Conservation (phyloP, 2,329 filamentous ascomycete genomes). For the Emergomyces africanus region DNA sequence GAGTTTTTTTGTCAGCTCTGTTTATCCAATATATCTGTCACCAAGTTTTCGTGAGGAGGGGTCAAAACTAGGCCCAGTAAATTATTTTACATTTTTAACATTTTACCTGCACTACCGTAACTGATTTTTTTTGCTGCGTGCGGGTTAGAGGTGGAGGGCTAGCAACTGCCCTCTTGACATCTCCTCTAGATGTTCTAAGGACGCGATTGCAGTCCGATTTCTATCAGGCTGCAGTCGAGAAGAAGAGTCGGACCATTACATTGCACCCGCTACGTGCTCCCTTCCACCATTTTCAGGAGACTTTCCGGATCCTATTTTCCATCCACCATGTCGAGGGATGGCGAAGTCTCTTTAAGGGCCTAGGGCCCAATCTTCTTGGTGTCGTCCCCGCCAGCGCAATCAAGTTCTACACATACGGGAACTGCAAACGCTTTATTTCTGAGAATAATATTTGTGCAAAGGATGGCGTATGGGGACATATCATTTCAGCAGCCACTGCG, state of each 20-base stretch:
- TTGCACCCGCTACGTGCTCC: conserved; percentile 3
- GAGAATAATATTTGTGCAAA: neutral
- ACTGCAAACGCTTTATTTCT: conserved; percentile 48
- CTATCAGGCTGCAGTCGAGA: conserved; percentile 73
- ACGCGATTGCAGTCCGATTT: conserved; percentile 90
- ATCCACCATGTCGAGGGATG: conserved; percentile 72
- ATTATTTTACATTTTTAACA: too few species aligned
- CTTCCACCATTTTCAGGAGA: conserved; percentile 65
- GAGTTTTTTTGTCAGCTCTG: conserved; percentile 25
- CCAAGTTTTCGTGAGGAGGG: neutral
- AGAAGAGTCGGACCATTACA: neutral
- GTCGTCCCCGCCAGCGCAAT: conserved; percentile 82
- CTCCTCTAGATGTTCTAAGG: conserved; percentile 85
- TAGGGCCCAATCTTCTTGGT: conserved; percentile 78
- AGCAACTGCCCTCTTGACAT: conserved; percentile 83
- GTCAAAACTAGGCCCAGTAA: too few species aligned
- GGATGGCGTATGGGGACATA: conserved; percentile 35
- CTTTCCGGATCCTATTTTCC: conserved; percentile 66
- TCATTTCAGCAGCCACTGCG: conserved; percentile 61
- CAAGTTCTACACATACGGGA: conserved; percentile 92
- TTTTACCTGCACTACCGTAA: conserved; percentile 1
- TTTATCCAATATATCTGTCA: too few species aligned
- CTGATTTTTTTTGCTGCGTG: conserved; percentile 1
- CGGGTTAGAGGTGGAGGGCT: conserved; percentile 64
- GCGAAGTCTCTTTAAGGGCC: conserved; percentile 79